Conservation (phyloP, 345 rosid genomes). For the Turnera subulata region DNA sequence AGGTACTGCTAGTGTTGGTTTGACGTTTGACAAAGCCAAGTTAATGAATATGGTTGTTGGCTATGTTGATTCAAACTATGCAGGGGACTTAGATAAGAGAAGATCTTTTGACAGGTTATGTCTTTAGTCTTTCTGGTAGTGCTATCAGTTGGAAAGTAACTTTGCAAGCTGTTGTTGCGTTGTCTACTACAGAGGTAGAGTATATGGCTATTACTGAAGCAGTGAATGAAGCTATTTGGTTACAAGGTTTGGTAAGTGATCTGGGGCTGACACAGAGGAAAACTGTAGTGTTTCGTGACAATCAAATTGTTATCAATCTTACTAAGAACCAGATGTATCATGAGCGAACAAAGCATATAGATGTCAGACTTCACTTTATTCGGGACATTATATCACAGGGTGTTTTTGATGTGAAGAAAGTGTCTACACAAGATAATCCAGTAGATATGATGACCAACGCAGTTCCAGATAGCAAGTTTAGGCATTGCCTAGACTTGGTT, state of each 20-base stretch:
- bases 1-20: not conserved
- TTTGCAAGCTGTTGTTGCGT: not conserved
- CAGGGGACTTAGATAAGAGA: not conserved
- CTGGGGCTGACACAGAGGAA: not conserved
- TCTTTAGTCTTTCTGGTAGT: not conserved
- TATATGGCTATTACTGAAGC: not conserved
- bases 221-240: not conserved
- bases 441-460: not conserved
- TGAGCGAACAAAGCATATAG: not conserved
- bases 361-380: not conserved
- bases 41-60: not conserved
- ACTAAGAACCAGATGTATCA: not conserved
- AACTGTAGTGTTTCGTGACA: not conserved
- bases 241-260: not conserved
- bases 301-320: not conserved
- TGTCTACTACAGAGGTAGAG: not conserved
- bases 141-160: not conserved
- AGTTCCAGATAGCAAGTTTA: not conserved
- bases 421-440: not conserved
- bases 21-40: not conserved
- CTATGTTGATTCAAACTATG: not conserved
- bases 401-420: not conserved
- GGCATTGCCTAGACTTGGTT: not conserved
- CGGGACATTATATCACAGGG: not conserved
- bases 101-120: not conserved